These are phyloP conservation scores for Forsythia suspensa DNA, from an alignment of 257 asterid genomes.

Conservation along the genomic window DNA sequence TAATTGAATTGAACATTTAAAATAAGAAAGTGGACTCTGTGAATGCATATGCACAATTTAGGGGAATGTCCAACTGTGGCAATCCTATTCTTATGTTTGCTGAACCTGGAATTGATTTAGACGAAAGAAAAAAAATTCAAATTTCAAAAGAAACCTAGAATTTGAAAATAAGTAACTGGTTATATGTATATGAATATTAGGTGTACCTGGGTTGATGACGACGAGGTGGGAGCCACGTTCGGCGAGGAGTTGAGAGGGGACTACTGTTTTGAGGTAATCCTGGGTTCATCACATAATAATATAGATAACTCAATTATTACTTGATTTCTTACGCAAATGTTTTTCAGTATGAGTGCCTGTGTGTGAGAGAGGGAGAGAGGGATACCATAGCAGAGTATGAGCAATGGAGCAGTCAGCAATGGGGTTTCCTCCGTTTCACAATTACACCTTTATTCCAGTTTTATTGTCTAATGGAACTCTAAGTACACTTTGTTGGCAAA, in stretches of 20 bases:
- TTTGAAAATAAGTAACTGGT: not conserved
- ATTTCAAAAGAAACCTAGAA: not conserved
- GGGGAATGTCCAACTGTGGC: not conserved
- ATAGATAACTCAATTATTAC: not conserved
- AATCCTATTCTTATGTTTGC: not conserved
- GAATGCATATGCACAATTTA: not conserved
- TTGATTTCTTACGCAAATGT: no score
- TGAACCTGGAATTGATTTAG: not conserved
- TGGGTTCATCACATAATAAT: conserved; percentile 23
- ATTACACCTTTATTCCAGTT: no score
- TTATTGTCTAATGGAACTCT: no score
- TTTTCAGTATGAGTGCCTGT: conserved; percentile 18
- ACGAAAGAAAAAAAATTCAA: not conserved
- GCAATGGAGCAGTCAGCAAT: no score
- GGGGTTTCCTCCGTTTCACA: no score
- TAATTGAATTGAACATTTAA: not conserved
- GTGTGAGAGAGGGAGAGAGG: not conserved
- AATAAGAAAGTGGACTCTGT: not conserved
- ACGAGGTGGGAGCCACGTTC: conserved; percentile 97
- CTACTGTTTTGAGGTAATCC: conserved; percentile 82
- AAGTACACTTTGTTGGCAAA: no score
- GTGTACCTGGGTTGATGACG: conserved; percentile 87
- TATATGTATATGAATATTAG: not conserved
- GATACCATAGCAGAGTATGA: conserved; percentile 35
- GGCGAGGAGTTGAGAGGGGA: conserved; percentile 82